Base-by-base conservation (phyloP, 2,329 filamentous ascomycete species). In the Plenodomus biglobosus region DNA sequence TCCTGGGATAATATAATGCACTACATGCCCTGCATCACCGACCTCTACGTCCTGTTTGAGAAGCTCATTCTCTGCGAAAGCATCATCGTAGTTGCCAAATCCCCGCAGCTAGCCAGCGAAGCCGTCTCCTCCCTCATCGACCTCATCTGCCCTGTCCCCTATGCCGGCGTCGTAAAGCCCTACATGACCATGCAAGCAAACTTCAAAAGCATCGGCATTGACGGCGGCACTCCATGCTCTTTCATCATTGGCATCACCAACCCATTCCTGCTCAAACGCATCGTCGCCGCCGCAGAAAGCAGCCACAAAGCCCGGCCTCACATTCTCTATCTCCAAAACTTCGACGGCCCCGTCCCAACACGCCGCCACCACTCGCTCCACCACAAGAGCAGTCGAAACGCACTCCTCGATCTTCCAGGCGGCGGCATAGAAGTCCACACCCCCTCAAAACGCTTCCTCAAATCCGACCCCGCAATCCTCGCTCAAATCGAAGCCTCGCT, bases 131-230 rank as follows among this genome's bases (percentile, higher is more conserved):
- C 68, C 15, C 56, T 74, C 21, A 53, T 73, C 11, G 73, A 75
- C 43, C 60, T 75, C 13, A 64, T 74, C 39, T 65, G 66, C 19
- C 73, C 73, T 10, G 61, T 75, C 10, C 73, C 73, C 1, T 75
- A 71, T 41, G 71, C 72, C 32, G 73, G 72, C 11, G 62, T 69
- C 2, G 57, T 69, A 22, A 70, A 70, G 45, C 72, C 72, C 10
- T 75, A 75, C 52, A 65, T 74, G 60, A 74, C 71, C 30, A 75
- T 75, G 73, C 73, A 75, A 55, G 70, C 71, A 10, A 71, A 74
- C 21, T 73, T 73, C 51, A 61, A 64, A n/a, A 62, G 63, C 40
- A 71, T 71, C 7, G 71, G 71, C 35, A 66, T 73, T 41, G 70
- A 73, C 40, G 69, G 71, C 15, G 71, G 70, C 2, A 68, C 68